phyloP scores from a whole-genome alignment of 306 rosid genomes.

The Glycine tomentella region DNA sequence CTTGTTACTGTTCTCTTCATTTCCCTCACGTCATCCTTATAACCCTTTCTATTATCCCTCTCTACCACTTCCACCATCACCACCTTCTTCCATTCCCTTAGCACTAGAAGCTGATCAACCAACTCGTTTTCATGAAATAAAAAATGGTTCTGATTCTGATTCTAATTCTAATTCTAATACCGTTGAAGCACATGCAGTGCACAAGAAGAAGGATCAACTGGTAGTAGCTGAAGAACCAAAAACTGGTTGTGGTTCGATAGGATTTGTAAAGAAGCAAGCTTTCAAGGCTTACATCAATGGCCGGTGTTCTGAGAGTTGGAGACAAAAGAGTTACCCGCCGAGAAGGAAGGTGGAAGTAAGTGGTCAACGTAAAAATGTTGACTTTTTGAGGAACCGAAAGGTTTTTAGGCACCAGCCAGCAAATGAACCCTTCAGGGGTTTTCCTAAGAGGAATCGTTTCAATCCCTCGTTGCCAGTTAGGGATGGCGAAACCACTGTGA shows the following conservation, averaged over 20 bases:
- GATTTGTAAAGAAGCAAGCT: not conserved
- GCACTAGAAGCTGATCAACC: not conserved
- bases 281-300: too few relatives aligned
- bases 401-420: too few relatives aligned
- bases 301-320: not conserved
- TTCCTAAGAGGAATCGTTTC: not conserved
- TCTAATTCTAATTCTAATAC: too few relatives aligned
- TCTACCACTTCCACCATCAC: not conserved
- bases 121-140: not conserved
- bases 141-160: too few relatives aligned
- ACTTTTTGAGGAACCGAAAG: not conserved
- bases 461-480: slow-evolving; percentile 29
- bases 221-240: too few relatives aligned
- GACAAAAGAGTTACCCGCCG: not conserved
- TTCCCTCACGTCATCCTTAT: not conserved
- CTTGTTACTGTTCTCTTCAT: not conserved
- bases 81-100: not conserved
- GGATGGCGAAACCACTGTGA: slow-evolving; percentile 46
- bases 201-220: not conserved
- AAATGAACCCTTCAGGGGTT: not conserved
- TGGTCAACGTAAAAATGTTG: not conserved
- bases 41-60: not conserved
- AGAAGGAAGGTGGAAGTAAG: not conserved
- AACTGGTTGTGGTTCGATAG: not conserved
- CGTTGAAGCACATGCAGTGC: not conserved